Evolutionary conservation across 148 eudicot genomes (phyloP).

Genomic region (Cornus kousa): DNA sequence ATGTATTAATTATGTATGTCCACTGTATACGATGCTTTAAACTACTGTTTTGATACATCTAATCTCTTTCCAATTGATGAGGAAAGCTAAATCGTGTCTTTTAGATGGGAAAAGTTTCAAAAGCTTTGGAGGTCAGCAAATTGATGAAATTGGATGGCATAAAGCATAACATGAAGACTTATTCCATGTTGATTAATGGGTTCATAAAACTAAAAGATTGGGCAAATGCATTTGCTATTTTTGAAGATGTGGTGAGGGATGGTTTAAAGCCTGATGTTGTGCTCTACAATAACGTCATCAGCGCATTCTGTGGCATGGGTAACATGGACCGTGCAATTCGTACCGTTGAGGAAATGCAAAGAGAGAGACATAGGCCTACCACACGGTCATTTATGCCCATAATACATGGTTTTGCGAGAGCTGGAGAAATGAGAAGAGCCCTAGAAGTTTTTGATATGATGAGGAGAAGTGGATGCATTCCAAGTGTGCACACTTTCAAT

Average conservation of each 20-base stretch:
- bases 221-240: conserved; percentile 92
- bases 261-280: conserved; percentile 94
- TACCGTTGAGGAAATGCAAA: conserved; percentile 82
- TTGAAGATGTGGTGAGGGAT: conserved; percentile 75
- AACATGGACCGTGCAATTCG: conserved; percentile 88
- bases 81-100: conserved; percentile 1
- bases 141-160: conserved; percentile 73
- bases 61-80: background rate
- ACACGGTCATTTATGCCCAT: conserved; percentile 87
- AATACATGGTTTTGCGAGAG: conserved; percentile 77
- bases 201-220: conserved; percentile 82
- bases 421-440: conserved; percentile 83
- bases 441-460: conserved; percentile 83
- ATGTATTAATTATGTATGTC: background rate
- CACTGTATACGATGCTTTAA: background rate
- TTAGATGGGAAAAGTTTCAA: conserved; percentile 80
- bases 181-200: conserved; percentile 94
- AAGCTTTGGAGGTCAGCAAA: conserved; percentile 77
- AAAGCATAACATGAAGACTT: conserved; percentile 90
- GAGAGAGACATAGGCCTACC: conserved; percentile 68
- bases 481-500: conserved; percentile 79
- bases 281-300: conserved; percentile 83
- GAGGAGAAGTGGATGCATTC: conserved; percentile 92
- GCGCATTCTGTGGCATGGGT: conserved; percentile 91
- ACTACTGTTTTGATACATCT: background rate